phyloP scores from a whole-genome alignment of 73 alveolate genomes.

The Paramecium biaurelia region DNA sequence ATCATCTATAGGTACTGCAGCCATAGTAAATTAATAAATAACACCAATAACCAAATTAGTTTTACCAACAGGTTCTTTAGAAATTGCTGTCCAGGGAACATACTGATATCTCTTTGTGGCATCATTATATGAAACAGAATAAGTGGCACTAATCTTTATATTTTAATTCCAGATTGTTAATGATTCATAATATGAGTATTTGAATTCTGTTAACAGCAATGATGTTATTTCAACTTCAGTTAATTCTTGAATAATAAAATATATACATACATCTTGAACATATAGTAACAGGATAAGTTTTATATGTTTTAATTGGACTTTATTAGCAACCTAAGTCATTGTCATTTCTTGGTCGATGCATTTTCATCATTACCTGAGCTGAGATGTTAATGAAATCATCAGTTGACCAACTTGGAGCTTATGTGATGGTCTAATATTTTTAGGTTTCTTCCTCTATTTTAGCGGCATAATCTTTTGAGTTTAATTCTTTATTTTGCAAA shows the following conservation, averaged over 20 bases:
- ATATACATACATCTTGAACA: not conserved
- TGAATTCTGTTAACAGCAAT: not conserved
- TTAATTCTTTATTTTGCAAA: not conserved
- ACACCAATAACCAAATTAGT: not conserved
- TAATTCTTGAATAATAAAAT: not conserved
- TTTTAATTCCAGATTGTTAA: not conserved
- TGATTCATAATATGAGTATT: not conserved
- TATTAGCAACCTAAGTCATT: not conserved
- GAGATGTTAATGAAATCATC: not conserved
- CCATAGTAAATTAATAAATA: not conserved
- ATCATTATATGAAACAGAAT: not conserved
- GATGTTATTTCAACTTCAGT: not conserved
- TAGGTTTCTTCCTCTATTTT: not conserved
- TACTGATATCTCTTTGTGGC: not conserved
- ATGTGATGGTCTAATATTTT: not conserved
- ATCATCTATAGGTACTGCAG: not conserved
- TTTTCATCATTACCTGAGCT: not conserved
- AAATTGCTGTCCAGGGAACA: not conserved
- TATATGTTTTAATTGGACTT: not conserved
- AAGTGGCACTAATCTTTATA: not conserved
- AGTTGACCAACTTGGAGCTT: not conserved
- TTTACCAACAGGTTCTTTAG: not conserved
- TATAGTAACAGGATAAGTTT: not conserved
- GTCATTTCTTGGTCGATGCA: not conserved
- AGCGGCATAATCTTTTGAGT: not conserved